These are phyloP conservation scores for Pseudogymnoascus sp. DNA, from an alignment of 2,329 filamentous ascomycete species.

Conservation along the genomic window DNA sequence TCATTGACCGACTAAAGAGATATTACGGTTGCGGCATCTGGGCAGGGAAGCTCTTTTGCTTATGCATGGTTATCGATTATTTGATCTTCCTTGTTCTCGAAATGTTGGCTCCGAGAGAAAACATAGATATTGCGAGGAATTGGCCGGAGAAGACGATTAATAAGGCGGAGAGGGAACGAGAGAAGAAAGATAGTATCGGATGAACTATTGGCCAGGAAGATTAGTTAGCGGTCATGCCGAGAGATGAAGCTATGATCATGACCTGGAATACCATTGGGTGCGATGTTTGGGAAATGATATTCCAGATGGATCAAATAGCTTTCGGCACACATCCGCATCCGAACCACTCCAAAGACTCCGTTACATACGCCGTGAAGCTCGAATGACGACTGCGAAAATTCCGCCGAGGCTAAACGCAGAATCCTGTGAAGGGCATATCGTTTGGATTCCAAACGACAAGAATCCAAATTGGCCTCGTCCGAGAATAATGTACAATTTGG, in stretches of 20 bases:
- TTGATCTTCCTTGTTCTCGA: slow-evolving; percentile 83
- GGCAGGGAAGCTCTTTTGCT: slow-evolving; percentile 94
- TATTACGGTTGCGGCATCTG: slow-evolving; percentile 98
- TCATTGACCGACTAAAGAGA: slow-evolving; percentile 89
- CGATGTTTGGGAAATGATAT: not conserved
- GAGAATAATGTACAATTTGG: not conserved
- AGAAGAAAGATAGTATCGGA: slow-evolving; percentile 6
- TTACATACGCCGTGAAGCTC: not conserved
- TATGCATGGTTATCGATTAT: slow-evolving; percentile 92
- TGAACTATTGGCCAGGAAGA: not conserved
- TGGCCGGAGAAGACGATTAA: slow-evolving; percentile 69
- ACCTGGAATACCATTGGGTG: not conserved
- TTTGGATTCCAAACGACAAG: not conserved
- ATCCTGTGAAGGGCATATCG: not conserved
- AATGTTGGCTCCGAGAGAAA: slow-evolving; percentile 73
- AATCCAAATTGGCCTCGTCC: not conserved
- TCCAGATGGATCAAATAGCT: not conserved
- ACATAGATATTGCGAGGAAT: slow-evolving; percentile 81
- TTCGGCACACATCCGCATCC: not conserved
- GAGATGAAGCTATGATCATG: not conserved
- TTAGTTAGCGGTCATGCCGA: not conserved
- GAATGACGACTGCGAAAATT: not conserved
- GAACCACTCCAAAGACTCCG: not conserved
- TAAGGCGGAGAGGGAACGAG: slow-evolving; percentile 5
- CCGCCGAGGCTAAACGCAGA: too few relatives aligned